Evolutionary conservation across 805 yeast genomes (phyloP), one percentile per base, ranked within the genome.

Genomic region (Clavispora phyllophila): DNA sequence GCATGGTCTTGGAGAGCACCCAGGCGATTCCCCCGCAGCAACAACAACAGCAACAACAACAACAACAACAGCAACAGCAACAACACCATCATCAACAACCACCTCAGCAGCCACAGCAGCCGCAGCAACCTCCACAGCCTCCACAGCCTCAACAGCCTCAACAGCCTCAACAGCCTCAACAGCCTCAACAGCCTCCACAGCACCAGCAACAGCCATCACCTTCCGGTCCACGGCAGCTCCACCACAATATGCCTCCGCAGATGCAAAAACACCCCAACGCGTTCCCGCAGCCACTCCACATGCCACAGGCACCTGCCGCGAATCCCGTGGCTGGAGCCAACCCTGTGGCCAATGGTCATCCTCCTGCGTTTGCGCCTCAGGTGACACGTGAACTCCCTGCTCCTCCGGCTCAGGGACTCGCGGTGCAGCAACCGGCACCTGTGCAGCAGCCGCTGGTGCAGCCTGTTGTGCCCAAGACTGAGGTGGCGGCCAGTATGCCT

Each of bases 1-100:
- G 80, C 5, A 79, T 82, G 73, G 76, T 81, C n/a, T 80, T 82
- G 58, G 74, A 69, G 51, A 61, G 67, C 42, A 61, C 66, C 9
- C 65, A 62, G 43, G 33, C 33, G 4, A 19, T 29, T 29, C 61
- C 52, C 6, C 63, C 50, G 15, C 48, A 37, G 18, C 40, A 38
- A 9, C 48, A 35, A n/a, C 65, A 52, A 43, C 44, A 45, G 8
- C 49, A 42, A 5, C 53, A 45, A n/a, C 46, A 37, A 18, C 48
- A 47, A 18, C 42, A 35, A 12, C 51, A 43, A 28, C 51, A 39
- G 29, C 41, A 31, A 19, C 46, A 34, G 29, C 41, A 31, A 19
- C 46, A 34, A 2, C 45, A 26, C 14, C 41, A 22, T n/a, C 38
- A 12, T 4, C 43, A 41, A 17, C 56, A 42, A 40, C 52, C 37